These are phyloP conservation scores for Dryas alaskensis DNA, from an alignment of 306 rosid genomes.

Conservation along the genomic window DNA sequence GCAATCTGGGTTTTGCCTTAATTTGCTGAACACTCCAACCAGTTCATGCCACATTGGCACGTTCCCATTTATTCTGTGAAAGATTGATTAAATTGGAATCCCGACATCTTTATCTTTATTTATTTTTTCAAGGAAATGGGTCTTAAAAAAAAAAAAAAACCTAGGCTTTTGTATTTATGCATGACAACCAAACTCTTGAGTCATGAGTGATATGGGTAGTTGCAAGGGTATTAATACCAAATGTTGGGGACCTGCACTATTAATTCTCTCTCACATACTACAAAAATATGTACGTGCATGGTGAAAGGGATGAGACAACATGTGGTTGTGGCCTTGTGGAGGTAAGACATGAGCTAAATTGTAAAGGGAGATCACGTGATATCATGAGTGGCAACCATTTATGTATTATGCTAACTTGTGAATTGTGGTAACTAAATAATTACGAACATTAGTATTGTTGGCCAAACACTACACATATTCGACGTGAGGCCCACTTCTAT, in stretches of 20 bases:
- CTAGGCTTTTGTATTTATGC: no score
- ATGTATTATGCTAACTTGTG: neutral
- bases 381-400: neutral
- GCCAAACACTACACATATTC: neutral
- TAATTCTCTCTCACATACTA: neutral
- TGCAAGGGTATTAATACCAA: neutral
- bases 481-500: neutral
- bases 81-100: neutral
- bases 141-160: no score
- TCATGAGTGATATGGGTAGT: neutral
- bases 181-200: no score
- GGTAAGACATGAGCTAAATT: neutral
- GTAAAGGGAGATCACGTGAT: constrained; percentile 12
- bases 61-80: neutral
- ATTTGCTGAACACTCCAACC: constrained; percentile 3
- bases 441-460: neutral
- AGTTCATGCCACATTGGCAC: neutral
- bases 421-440: neutral
- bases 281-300: constrained; percentile 7
- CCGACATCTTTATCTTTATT: neutral
- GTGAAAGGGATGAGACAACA: neutral
- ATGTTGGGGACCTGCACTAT: neutral
- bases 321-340: neutral
- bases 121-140: no score
- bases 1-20: neutral